Conservation (phyloP, 1,284 basidiomycete genomes). For the Sporisorium scitamineum region DNA sequence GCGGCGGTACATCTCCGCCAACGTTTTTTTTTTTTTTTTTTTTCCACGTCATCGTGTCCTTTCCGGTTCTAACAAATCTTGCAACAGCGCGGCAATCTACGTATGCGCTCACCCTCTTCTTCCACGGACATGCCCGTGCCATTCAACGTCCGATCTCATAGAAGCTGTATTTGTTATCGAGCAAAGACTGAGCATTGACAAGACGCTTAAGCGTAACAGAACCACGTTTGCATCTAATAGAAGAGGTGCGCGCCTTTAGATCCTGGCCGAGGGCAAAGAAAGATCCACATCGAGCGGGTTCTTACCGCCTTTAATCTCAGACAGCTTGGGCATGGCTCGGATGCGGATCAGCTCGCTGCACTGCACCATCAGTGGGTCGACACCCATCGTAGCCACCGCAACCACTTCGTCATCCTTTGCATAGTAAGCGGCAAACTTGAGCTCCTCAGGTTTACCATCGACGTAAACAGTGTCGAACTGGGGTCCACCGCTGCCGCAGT, state of each 20-base stretch:
- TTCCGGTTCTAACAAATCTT: neutral
- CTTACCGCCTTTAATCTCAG: constrained; percentile 77
- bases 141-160: neutral
- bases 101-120: neutral
- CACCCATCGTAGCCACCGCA: constrained; percentile 87
- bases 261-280: constrained; percentile 30
- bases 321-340: constrained; percentile 82
- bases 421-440: constrained; percentile 79
- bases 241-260: constrained; percentile 9
- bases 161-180: neutral
- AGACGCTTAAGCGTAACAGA: too few relatives aligned
- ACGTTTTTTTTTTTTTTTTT: neutral
- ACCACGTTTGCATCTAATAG: neutral
- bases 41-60: too few relatives aligned
- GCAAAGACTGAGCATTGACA: constrained; percentile 5
- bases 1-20: constrained; percentile 1
- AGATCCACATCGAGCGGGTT: constrained; percentile 46
- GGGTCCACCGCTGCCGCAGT: constrained; percentile 78
- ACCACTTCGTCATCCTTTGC: constrained; percentile 80
- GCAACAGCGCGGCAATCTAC: neutral
- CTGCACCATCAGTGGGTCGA: constrained; percentile 83
- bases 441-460: constrained; percentile 80
- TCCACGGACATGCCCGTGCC: constrained; percentile 4
- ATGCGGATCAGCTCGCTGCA: constrained; percentile 83
- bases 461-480: constrained; percentile 81